Conservation (phyloP, 192 early-diverging fungal genomes). For the Backusella macrospora region DNA sequence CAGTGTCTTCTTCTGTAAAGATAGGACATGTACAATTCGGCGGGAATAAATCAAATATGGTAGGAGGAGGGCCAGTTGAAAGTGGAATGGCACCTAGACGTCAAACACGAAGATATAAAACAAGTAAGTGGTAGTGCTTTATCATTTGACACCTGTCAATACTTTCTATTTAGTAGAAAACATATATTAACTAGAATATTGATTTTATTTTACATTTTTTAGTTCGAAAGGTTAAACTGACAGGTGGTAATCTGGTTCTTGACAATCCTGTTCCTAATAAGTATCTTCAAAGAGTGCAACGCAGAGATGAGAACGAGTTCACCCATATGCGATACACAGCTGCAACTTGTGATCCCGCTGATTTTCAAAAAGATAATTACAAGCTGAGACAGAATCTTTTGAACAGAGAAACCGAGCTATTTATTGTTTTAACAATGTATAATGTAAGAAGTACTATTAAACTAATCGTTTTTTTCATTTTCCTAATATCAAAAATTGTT, state of each 20-base stretch:
- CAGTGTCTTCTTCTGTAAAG: conserved; percentile 5
- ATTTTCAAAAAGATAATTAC: conserved; percentile 63
- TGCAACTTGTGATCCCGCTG: conserved; percentile 67
- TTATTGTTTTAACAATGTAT: conserved; percentile 80
- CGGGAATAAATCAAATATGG: conserved; percentile 17
- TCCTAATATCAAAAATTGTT: background rate
- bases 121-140: conserved; percentile 28
- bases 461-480: background rate
- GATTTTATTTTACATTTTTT: background rate
- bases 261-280: conserved; percentile 66
- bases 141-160: conserved; percentile 2
- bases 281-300: conserved; percentile 54
- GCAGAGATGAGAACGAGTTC: conserved; percentile 65
- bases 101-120: conserved; percentile 50
- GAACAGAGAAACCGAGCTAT: conserved; percentile 63
- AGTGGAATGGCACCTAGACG: conserved; percentile 34
- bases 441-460: conserved; percentile 42
- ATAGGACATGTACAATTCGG: conserved; percentile 6
- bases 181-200: background rate
- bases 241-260: conserved; percentile 70
- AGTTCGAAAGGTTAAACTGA: conserved; percentile 62
- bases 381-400: conserved; percentile 58
- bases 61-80: conserved; percentile 18
- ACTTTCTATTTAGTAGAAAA: background rate
- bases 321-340: conserved; percentile 78